Conservation (phyloP, 2,329 filamentous ascomycete genomes). For the Beauveria sp. region DNA sequence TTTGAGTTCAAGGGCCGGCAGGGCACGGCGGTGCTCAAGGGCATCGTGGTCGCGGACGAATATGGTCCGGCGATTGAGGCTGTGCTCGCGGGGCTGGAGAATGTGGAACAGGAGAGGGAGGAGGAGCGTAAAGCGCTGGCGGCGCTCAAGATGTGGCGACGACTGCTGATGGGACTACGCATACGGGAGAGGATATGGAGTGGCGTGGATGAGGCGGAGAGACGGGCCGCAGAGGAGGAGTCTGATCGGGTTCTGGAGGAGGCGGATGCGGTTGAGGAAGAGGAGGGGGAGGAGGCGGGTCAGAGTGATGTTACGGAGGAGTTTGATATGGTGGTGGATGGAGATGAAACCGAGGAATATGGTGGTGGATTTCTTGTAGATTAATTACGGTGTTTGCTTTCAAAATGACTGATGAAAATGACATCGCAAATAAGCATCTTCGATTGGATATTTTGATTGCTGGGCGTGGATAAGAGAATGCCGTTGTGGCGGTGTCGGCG, state of each 20-base stretch:
- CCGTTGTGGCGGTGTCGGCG: not conserved
- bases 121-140: slow-evolving; percentile 65
- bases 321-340: slow-evolving; percentile 30
- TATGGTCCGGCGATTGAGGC: slow-evolving; percentile 63
- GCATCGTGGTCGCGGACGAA: slow-evolving; percentile 68
- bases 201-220: slow-evolving; percentile 42
- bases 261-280: slow-evolving; percentile 25
- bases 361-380: slow-evolving; percentile 40
- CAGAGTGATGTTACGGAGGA: slow-evolving; percentile 36
- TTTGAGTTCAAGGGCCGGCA: slow-evolving; percentile 82
- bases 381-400: slow-evolving; percentile 12
- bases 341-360: slow-evolving; percentile 33
- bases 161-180: slow-evolving; percentile 68
- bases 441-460: not conserved
- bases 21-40: slow-evolving; percentile 75
- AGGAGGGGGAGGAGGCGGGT: slow-evolving; percentile 27
- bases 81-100: slow-evolving; percentile 59
- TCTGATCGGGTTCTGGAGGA: slow-evolving; percentile 15
- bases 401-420: not conserved
- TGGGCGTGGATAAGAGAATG: too few relatives aligned
- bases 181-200: slow-evolving; percentile 68
- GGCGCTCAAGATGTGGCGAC: slow-evolving; percentile 58
- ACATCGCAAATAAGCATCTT: not conserved
- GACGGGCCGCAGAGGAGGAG: slow-evolving; percentile 30
- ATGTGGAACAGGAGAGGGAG: slow-evolving; percentile 57